Base-by-base conservation (phyloP, 1,284 basidiomycete species). In the Lentinus polychrous region DNA sequence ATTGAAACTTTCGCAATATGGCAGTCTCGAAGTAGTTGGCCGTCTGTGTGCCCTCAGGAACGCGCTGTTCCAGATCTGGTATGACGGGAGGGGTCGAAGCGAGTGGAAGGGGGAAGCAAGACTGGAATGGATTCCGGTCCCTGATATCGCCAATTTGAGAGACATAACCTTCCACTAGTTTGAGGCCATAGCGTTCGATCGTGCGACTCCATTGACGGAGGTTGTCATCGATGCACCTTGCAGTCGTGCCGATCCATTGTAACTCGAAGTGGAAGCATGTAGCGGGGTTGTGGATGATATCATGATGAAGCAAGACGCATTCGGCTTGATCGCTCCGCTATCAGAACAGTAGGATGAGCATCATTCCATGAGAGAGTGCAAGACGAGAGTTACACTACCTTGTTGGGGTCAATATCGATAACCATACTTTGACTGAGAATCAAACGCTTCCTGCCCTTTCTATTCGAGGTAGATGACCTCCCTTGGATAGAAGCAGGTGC, bases 181-280 rank as follows among this genome's bases (percentile, higher is more conserved):
- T 91, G 48, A 99, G 73, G 1, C 95, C 95, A 56, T 94, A 94
- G 41, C 86, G 79, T 57, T 97, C 94, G 32, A 96, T 89, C 1
- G 81, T 78, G 31, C 90, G 77, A 43, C 82, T 83, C 89, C 94
- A 96, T 46, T 81, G 78, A 36, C 88, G 83, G 8, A 98, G 75
- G 34, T 87, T 75, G 57, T 96, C 93, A 55, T 99, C 95, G 50
- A 99, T 90, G 54, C 88, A 86, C n/a, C 91, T 82, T n/a, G 93
- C 91, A 0, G 93, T 94, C 0, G 94, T 91, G 8, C 93, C 94
- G 20, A 98, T 85, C 95, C 96, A 99, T 57, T 98, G 93, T 37
- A 99, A 75, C 66, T 99, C 94, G 60, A 96, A 92, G 66, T 96
- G 93, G 69, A 94, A 94, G 49, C 91, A 91, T 36, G 87, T 94